These are phyloP conservation scores for Cerioporus squamosus DNA, from an alignment of 1,284 basidiomycete species.

Conservation along the genomic window DNA sequence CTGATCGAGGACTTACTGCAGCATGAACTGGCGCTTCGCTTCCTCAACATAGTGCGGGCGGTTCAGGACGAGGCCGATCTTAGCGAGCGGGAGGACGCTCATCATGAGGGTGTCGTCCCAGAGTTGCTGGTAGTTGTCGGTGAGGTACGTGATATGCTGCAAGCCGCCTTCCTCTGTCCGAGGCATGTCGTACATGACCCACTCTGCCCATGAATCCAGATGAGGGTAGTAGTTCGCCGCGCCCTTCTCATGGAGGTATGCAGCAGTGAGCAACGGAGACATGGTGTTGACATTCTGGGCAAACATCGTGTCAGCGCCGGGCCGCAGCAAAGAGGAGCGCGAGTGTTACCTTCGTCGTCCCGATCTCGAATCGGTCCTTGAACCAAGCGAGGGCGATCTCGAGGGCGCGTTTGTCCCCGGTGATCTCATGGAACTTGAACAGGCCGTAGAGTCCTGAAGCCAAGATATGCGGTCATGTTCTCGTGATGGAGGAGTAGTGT, in stretches of 20 bases:
- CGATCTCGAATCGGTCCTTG: conserved; percentile 54
- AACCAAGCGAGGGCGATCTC: conserved; percentile 61
- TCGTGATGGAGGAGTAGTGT: background rate
- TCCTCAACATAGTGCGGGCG: conserved; percentile 63
- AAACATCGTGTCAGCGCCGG: background rate
- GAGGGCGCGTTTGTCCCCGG: conserved; percentile 47
- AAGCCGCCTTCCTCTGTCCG: conserved; percentile 62
- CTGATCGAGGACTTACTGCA: conserved; percentile 38
- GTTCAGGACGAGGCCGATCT: conserved; percentile 61
- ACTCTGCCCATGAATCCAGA: conserved; percentile 68
- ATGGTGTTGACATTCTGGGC: conserved; percentile 66
- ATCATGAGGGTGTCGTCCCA: conserved; percentile 77
- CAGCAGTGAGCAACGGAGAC: conserved; percentile 63
- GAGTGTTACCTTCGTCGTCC: conserved; percentile 53
- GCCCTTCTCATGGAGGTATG: conserved; percentile 52
- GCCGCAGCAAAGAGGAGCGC: background rate
- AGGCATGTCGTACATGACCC: conserved; percentile 65
- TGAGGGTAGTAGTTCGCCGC: conserved; percentile 46
- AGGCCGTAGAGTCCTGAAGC: conserved; percentile 48
- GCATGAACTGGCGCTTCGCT: conserved; percentile 60
- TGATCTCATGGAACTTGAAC: conserved; percentile 49
- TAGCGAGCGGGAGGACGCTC: conserved; percentile 63
- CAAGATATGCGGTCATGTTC: background rate
- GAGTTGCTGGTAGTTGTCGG: conserved; percentile 57
- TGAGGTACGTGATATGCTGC: conserved; percentile 64